Evolutionary conservation across 2,329 filamentous ascomycete species (phyloP).

Genomic region (Chrysoporthe cubensis): DNA sequence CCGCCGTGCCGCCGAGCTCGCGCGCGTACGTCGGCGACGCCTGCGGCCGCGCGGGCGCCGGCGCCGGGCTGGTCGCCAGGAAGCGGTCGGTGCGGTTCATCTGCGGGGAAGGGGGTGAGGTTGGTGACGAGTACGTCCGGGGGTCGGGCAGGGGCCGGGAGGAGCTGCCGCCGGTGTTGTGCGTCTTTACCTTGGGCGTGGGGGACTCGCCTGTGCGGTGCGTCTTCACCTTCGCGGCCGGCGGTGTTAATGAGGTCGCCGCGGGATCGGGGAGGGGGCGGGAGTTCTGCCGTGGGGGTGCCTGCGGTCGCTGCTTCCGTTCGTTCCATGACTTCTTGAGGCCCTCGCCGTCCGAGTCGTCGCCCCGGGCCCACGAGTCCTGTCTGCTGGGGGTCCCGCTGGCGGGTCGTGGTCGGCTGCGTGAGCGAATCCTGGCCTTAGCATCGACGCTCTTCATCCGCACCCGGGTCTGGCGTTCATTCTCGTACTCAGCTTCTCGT

Average conservation of each 20-base stretch:
- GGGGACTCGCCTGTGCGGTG: constrained; percentile 37
- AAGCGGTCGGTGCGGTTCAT: constrained; percentile 61
- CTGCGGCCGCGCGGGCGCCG: constrained; percentile 47
- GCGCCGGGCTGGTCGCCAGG: constrained; percentile 58
- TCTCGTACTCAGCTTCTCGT: constrained; percentile 66
- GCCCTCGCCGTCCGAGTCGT: constrained; percentile 59
- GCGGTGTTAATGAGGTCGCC: constrained; percentile 31
- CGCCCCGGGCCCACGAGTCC: constrained; percentile 65
- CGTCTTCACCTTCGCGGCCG: constrained; percentile 36
- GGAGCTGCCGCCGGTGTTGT: constrained; percentile 43
- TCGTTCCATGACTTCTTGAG: constrained; percentile 58
- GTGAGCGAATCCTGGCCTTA: constrained; percentile 45
- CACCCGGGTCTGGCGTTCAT: constrained; percentile 57
- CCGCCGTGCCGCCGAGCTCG: constrained; percentile 61
- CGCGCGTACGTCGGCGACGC: constrained; percentile 53
- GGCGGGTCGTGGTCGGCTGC: constrained; percentile 43
- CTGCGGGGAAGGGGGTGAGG: constrained; percentile 32
- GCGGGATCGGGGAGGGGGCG: constrained; percentile 48
- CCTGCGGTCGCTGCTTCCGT: constrained; percentile 42
- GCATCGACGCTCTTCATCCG: constrained; percentile 36
- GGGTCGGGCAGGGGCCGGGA: constrained; percentile 60
- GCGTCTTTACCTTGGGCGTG: constrained; percentile 38
- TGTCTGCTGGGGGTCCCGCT: constrained; percentile 52
- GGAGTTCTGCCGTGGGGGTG: constrained; percentile 36
- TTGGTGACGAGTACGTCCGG: constrained; percentile 36